Percentiles rank a stretch among this genome's conserved stretches.
phyloP scores from a whole-genome alignment of 768 basidiomycete genomes.

The Agaricus subrufescens region DNA sequence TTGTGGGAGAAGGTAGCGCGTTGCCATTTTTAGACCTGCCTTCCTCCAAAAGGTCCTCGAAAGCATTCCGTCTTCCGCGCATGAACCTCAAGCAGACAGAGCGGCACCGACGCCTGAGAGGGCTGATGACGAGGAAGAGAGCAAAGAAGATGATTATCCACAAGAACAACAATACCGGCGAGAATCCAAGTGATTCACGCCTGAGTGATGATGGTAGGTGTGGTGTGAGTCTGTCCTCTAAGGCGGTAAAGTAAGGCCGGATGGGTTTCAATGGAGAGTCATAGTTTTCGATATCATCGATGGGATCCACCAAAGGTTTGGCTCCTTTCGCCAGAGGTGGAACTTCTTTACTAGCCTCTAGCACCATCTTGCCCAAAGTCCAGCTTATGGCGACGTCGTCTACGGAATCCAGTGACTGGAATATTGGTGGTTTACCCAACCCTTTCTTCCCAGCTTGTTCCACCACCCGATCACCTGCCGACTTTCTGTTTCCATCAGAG shows the following conservation, averaged over 20 bases:
- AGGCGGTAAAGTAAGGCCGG: conserved; percentile 49
- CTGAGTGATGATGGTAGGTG: conserved; percentile 63
- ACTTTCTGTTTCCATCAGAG: conserved; percentile 71
- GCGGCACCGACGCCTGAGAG: conserved; percentile 55
- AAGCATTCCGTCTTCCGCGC: conserved; percentile 31
- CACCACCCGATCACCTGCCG: conserved; percentile 64
- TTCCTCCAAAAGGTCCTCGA: conserved; percentile 49
- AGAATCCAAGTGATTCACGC: conserved; percentile 66
- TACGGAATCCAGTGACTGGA: conserved; percentile 92
- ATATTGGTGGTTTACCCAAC: conserved; percentile 65
- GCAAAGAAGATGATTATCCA: conserved; percentile 42
- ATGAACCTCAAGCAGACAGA: conserved; percentile 40
- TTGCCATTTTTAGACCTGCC: conserved; percentile 26
- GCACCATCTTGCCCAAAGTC: conserved; percentile 98
- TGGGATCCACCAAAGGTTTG: conserved; percentile 67
- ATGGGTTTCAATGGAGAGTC: conserved; percentile 58
- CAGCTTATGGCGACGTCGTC: conserved; percentile 93
- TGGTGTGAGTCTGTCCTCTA: conserved; percentile 63
- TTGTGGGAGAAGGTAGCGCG: conserved; percentile 29
- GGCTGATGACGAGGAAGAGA: conserved; percentile 41
- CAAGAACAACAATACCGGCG: conserved; percentile 58
- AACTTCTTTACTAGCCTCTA: conserved; percentile 91
- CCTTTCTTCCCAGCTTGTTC: conserved; percentile 80
- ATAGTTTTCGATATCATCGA: conserved; percentile 57
- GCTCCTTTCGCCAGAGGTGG: conserved; percentile 37